Evolutionary conservation across 1,284 basidiomycete genomes (phyloP), one percentile per base, ranked within the genome.

Genomic region (Ganoderma lucidum): DNA sequence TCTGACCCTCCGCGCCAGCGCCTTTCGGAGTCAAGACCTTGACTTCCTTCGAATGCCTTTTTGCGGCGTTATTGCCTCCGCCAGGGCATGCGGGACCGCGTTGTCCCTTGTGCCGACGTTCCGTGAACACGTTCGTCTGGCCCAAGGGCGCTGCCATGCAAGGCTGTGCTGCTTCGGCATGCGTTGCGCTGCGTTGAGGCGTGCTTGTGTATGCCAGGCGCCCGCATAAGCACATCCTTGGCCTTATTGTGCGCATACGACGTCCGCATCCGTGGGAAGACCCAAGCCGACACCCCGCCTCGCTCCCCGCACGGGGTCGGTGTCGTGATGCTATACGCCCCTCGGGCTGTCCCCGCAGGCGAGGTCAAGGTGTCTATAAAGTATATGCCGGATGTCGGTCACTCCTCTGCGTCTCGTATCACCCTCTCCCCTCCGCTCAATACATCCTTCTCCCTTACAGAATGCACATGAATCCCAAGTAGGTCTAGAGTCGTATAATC

Each of bases 71-170:
- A 28, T 51, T 12, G 48, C 48, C 48, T 28, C 9, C 23, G 23
- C 10, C 23, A n/a, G 23, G 48, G 10, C 12, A 23, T 3, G 48
- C 10, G 48, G 48, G 23, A 51, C 23, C 10, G 23, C 48, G 48
- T 23, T 28, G 23, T 28, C 86, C 51, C 81, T 23, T 89, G 71
- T 32, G 53, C 53, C 28, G 53, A 17, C 17, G 53, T 55, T 55
- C 53, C 53, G 17, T 9, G 30, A 14, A 32, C 30, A 17, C 32
- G 15, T 55, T 55, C 53, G 1, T 17, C 15, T 56, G 28, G 15
- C 53, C 17, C 30, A 56, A 28, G 30, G 28, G 53, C 23, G 53
- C 53, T 55, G 30, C 53, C 53, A 4, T 28, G 30, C 5, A 55
- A 55, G 30, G 53, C 53, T 32, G 53, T 56, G 53, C 53, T 56